These are phyloP conservation scores for Penicillium sp. DNA, from an alignment of 2,329 filamentous ascomycete genomes.

Conservation along the genomic window DNA sequence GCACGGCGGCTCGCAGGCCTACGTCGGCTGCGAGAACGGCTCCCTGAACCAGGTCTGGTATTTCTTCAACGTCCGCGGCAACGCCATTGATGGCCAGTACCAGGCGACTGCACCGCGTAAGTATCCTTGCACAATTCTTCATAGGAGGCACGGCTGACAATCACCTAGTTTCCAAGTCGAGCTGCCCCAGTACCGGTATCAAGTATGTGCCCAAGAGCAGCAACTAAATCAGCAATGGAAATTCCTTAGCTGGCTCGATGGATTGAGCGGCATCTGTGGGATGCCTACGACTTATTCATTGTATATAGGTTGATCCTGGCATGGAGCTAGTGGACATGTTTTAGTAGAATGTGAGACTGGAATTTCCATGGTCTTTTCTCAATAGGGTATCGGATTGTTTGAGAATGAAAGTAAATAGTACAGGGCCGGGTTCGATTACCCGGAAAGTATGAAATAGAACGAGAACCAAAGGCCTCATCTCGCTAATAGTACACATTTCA, in stretches of 20 bases:
- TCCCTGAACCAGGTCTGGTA: conserved; percentile 58
- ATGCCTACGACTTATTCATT: background rate
- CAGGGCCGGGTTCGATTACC: background rate
- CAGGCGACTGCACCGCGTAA: conserved; percentile 52
- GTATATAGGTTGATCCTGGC: background rate
- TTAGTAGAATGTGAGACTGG: background rate
- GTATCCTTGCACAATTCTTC: conserved; percentile 11
- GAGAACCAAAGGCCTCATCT: background rate
- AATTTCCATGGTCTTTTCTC: background rate
- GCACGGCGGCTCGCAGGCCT: conserved; percentile 50
- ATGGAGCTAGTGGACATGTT: background rate
- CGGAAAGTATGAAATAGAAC: background rate
- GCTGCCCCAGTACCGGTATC: conserved; percentile 62
- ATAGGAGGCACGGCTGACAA: background rate
- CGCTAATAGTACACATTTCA: background rate
- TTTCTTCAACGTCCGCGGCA: conserved; percentile 52
- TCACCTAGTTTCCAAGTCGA: conserved; percentile 44
- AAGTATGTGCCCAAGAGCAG: conserved; percentile 62
- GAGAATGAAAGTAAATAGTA: background rate
- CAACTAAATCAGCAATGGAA: background rate
- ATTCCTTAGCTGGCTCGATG: background rate
- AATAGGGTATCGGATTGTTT: background rate
- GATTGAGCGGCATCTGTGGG: conserved; percentile 4
- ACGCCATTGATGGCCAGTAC: conserved; percentile 61
- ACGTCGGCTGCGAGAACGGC: conserved; percentile 50